phyloP scores from a whole-genome alignment of 257 asterid genomes.

The Ilex asprella region DNA sequence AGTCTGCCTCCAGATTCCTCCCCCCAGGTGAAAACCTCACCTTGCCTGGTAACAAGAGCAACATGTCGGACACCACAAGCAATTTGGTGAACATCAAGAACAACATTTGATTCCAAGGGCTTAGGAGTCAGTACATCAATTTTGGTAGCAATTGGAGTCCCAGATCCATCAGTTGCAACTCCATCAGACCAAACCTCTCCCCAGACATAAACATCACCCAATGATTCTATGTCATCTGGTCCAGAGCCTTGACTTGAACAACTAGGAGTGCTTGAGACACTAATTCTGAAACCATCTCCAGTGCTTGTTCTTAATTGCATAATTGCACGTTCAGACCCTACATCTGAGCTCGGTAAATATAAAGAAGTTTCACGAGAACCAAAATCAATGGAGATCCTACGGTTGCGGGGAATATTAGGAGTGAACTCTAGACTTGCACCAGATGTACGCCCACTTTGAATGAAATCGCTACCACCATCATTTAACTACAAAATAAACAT shows the following conservation, averaged over 20 bases:
- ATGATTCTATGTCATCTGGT: constrained; percentile 91
- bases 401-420: constrained; percentile 35
- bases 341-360: constrained; percentile 58
- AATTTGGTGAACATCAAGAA: constrained; percentile 78
- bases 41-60: constrained; percentile 88
- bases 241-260: constrained; percentile 88
- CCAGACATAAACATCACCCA: constrained; percentile 97
- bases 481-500: constrained; percentile 45
- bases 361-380: constrained; percentile 26
- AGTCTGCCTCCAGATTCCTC: constrained; percentile 89
- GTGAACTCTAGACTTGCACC: constrained; percentile 52
- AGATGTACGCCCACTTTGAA: constrained; percentile 35
- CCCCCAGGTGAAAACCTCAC: constrained; percentile 95
- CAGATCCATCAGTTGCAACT: constrained; percentile 39
- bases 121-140: constrained; percentile 63
- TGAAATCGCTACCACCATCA: constrained; percentile 33
- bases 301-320: constrained; percentile 83
- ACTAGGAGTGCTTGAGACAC: constrained; percentile 93
- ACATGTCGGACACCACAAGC: constrained; percentile 83
- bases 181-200: constrained; percentile 92
- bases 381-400: constrained; percentile 46
- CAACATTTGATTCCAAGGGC: constrained; percentile 72
- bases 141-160: constrained; percentile 49
- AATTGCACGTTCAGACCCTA: constrained; percentile 57
- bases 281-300: constrained; percentile 88